phyloP scores from a whole-genome alignment of 148 eudicot species.

The Camellia lanceoleosa region DNA sequence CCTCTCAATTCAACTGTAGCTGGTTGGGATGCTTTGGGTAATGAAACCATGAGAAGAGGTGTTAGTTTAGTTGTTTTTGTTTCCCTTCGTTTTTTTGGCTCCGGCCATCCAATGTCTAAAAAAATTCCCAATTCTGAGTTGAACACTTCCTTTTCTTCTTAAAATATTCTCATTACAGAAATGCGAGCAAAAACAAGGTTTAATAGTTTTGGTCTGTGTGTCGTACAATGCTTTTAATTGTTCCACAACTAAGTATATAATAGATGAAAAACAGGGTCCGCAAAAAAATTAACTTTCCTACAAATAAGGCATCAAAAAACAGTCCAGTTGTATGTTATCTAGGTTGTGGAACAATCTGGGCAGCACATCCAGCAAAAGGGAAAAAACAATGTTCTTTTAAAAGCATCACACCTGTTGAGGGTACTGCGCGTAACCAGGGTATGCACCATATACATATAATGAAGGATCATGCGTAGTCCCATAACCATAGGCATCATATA shows the following conservation, averaged over 20 bases:
- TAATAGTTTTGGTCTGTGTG: neutral
- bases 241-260: neutral
- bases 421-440: conserved; percentile 81
- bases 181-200: neutral
- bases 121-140: too few species aligned
- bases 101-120: too few species aligned
- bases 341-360: neutral
- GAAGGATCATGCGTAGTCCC: conserved; percentile 90
- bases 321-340: neutral
- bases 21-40: too few species aligned
- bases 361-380: neutral
- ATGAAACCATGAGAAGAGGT: too few species aligned
- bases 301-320: neutral
- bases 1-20: too few species aligned
- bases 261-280: neutral
- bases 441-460: conserved; percentile 74
- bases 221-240: neutral
- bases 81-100: too few species aligned
- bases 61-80: too few species aligned
- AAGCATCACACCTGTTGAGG: conserved; percentile 70
- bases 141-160: too few species aligned
- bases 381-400: neutral
- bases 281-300: neutral
- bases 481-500: conserved; percentile 89
- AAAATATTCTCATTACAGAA: neutral